Base-by-base conservation (phyloP, 768 basidiomycete genomes). In the Leccinum aurantiacum region DNA sequence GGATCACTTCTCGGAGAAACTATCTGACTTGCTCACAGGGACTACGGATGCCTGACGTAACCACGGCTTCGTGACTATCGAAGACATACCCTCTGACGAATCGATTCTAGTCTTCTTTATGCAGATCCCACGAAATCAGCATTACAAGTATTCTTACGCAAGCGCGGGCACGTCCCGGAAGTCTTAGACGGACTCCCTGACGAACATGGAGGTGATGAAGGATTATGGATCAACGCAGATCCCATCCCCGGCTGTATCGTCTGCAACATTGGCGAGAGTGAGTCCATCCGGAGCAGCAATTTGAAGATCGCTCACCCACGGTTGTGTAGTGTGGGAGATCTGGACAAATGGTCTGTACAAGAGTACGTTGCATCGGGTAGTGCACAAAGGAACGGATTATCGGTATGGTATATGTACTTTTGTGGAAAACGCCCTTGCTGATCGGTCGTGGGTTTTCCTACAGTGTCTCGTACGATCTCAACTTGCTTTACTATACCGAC, bases 181-280 rank as follows among this genome's bases (percentile, higher is more conserved):
- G 71, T 68, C 29, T 60, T 72, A 0, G 70, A 73, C 17, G 77
- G 76, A 11, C 69, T 84, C 8, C 82, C 82, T 0, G 68, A 73
- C 2, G 83, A 89, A 65, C 79, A 85, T 33, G 84, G 84, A 4
- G 72, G 76, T 25, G 81, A 85, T 60, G 78, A 82, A 56, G 88
- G 90, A 2, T 63, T 79, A 2, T 96, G 94, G 93, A 87, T 95
- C 54, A 83, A 84, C 52, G 93, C 91, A 0, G 87, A 94, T 71
- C 95, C 95, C 0, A 82, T 91, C 22, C 86, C 85, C 14, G 89
- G 87, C 9, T 91, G 90, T 63, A 78, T 96, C 8, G 91, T 97
- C 19, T 93, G 92, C 72, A 97, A 97, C 67, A 87, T 97, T 44
- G 94, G 94, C 24, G 90, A 93, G 79, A 96, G 93, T 91, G 60